Evolutionary conservation across 225 moss, liverwort and hornwort genomes (phyloP).

Genomic region (Neckera pumila): DNA sequence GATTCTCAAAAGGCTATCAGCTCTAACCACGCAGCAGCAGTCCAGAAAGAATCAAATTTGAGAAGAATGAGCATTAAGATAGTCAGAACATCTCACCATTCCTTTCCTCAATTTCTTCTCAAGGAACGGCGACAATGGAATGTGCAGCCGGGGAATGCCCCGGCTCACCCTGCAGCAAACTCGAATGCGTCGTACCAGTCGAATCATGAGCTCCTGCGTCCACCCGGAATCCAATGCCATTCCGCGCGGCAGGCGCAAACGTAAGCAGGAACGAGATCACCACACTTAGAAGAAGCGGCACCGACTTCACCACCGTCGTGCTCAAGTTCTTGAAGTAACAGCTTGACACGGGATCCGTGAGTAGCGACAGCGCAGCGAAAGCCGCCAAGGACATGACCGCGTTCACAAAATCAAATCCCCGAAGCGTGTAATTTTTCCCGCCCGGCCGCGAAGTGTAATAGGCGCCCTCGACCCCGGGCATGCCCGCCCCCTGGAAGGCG

Average conservation of each 20-base stretch:
- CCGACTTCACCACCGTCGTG: slow-evolving; percentile 24
- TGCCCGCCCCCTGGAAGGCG: slow-evolving; percentile 7
- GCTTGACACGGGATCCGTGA: slow-evolving; percentile 22
- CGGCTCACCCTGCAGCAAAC: not conserved
- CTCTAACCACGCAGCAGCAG: not conserved
- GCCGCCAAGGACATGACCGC: slow-evolving; percentile 29
- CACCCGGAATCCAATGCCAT: slow-evolving; percentile 44
- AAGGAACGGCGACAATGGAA: not conserved
- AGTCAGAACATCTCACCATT: not conserved
- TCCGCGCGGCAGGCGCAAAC: slow-evolving; percentile 47
- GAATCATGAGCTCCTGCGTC: not conserved
- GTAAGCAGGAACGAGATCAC: slow-evolving; percentile 32
- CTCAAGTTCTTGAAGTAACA: slow-evolving; percentile 34
- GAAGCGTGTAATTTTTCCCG: slow-evolving; percentile 1
- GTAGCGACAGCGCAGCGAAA: slow-evolving; percentile 41
- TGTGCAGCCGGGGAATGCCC: not conserved
- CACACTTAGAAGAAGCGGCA: slow-evolving; percentile 38
- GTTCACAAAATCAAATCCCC: slow-evolving; percentile 29
- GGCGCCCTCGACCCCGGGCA: slow-evolving; percentile 16
- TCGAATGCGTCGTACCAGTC: not conserved
- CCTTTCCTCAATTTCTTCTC: not conserved
- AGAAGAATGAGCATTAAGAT: not conserved
- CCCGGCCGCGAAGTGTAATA: slow-evolving; percentile 28
- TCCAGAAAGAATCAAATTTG: not conserved
- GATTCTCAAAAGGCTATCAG: no score